phyloP scores from a whole-genome alignment of 768 basidiomycete genomes.

The Podaxis sp. region DNA sequence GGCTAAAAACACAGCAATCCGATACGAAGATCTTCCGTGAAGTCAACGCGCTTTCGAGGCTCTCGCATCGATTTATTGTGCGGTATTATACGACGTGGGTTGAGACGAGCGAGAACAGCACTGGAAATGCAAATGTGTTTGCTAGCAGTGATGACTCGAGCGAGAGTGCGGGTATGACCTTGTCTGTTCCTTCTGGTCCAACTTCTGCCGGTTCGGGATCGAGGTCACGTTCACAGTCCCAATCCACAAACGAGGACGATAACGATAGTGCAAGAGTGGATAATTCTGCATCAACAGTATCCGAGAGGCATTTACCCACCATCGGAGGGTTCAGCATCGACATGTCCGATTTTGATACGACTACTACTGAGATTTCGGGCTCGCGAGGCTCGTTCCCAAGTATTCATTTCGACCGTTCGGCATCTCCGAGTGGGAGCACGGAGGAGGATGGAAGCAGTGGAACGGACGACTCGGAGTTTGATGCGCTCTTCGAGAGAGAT shows the following conservation, averaged over 20 bases:
- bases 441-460: constrained; percentile 28
- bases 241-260: background rate
- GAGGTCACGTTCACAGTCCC: background rate
- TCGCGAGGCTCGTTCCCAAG: constrained; percentile 73
- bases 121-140: constrained; percentile 13
- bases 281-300: constrained; percentile 12
- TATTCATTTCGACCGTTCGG: constrained; percentile 68
- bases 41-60: constrained; percentile 81
- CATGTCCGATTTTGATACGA: constrained; percentile 49
- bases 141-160: constrained; percentile 50
- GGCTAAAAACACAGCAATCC: constrained; percentile 69
- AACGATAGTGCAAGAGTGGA: background rate
- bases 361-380: constrained; percentile 40
- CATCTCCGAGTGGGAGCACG: constrained; percentile 26
- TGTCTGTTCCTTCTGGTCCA: constrained; percentile 31
- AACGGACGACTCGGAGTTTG: constrained; percentile 36
- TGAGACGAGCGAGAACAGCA: constrained; percentile 52
- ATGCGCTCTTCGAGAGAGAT: constrained; percentile 20
- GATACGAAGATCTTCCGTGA: constrained; percentile 89
- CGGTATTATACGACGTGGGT: constrained; percentile 91
- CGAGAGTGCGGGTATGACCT: constrained; percentile 33
- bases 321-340: constrained; percentile 62
- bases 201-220: background rate
- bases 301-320: constrained; percentile 31
- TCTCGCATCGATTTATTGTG: constrained; percentile 88